A percentile compares a stretch with the other conserved stretches of the same genome.
Evolutionary conservation across 2,329 filamentous ascomycete species (phyloP).

Genomic region (Pleomassaria siparia): DNA sequence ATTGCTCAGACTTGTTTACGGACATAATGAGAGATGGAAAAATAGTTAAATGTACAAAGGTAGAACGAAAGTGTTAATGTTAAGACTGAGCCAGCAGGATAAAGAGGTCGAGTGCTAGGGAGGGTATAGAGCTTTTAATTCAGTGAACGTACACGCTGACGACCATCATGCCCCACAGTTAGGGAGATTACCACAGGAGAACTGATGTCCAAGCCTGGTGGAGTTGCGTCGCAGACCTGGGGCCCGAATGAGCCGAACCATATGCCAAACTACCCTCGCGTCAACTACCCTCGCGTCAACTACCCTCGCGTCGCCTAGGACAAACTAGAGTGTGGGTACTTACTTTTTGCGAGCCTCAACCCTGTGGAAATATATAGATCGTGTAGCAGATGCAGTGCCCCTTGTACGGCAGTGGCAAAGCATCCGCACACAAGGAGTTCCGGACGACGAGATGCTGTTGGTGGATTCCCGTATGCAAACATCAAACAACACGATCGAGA

Average conservation of each 20-base stretch:
- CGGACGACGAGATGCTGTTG: neutral
- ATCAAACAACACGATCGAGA: too few relatives aligned
- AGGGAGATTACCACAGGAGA: neutral
- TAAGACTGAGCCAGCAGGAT: neutral
- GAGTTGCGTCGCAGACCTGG: neutral
- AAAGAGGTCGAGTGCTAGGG: neutral
- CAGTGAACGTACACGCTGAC: neutral
- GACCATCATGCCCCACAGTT: neutral
- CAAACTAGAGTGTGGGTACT: neutral
- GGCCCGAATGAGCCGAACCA: neutral
- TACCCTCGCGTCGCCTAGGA: neutral
- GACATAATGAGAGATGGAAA: neutral
- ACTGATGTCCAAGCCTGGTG: neutral
- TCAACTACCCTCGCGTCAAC: neutral
- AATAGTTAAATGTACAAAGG: neutral
- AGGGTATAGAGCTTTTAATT: neutral
- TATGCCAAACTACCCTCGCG: neutral
- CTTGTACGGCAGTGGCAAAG: too few relatives aligned
- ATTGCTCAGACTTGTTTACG: neutral
- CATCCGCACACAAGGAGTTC: too few relatives aligned
- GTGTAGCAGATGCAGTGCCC: neutral
- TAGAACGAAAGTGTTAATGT: neutral
- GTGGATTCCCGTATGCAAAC: too few relatives aligned
- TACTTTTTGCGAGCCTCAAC: neutral
- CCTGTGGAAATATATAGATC: too few relatives aligned